Conservation (phyloP, 192 early-diverging fungal species). For the Cladochytrium replicatum region DNA sequence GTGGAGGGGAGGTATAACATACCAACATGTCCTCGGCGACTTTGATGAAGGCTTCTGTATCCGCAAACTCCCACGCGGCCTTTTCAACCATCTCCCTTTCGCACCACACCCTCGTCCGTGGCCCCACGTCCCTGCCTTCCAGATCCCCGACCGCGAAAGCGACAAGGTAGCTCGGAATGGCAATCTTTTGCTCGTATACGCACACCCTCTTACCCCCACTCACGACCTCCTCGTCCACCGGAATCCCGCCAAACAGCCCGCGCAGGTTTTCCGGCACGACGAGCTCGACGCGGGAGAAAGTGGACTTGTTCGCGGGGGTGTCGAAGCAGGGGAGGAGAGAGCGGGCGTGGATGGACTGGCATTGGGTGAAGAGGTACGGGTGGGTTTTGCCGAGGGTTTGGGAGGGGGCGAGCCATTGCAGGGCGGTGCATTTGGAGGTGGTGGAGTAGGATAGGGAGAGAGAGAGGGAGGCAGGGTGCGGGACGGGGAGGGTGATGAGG, state of each 20-base stretch:
- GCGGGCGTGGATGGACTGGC: slow-evolving; percentile 90
- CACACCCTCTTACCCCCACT: slow-evolving; percentile 48
- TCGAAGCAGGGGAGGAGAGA: slow-evolving; percentile 86
- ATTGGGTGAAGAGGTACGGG: slow-evolving; percentile 96
- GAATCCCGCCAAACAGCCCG: slow-evolving; percentile 90
- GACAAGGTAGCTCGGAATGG: slow-evolving; percentile 89
- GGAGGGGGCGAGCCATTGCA: slow-evolving; percentile 82
- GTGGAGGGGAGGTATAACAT: slow-evolving; percentile 50
- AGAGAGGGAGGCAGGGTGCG: slow-evolving; percentile 16
- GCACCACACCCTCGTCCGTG: slow-evolving; percentile 89
- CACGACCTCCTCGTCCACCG: slow-evolving; percentile 40
- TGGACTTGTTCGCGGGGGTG: slow-evolving; percentile 52
- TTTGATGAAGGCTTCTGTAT: slow-evolving; percentile 43
- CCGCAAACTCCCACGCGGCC: slow-evolving; percentile 89
- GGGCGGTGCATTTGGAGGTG: slow-evolving; percentile 70
- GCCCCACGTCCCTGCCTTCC: slow-evolving; percentile 69
- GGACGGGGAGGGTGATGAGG: slow-evolving; percentile 42
- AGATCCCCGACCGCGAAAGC: slow-evolving; percentile 91
- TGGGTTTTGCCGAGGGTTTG: slow-evolving; percentile 90
- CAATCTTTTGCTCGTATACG: slow-evolving; percentile 74
- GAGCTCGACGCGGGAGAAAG: slow-evolving; percentile 62
- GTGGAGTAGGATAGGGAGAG: slow-evolving; percentile 69
- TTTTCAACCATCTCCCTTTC: slow-evolving; percentile 83
- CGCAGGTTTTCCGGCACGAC: slow-evolving; percentile 62
- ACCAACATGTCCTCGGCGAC: slow-evolving; percentile 47